Evolutionary conservation across 2,329 filamentous ascomycete species (phyloP), one percentile per base, ranked within the genome.

Genomic region (Emericellopsis cladophorae): DNA sequence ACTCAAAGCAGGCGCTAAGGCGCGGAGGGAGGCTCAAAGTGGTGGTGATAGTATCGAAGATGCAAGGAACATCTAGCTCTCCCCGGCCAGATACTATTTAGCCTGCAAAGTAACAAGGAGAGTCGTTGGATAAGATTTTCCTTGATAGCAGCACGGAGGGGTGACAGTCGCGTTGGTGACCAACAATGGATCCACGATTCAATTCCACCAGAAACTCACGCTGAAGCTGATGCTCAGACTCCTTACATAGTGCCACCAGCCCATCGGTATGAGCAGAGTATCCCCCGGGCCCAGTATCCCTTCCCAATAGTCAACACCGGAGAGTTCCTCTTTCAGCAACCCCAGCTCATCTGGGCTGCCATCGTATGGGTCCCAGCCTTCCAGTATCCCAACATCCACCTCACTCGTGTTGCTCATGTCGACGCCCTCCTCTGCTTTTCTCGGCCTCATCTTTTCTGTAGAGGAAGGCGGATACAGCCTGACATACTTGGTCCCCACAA

Each of bases 191-290:
- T 33, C 40, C 14, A 33, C 46, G 21, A 40, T 14, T 58, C 42
- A 74, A 48, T 84, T 83, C 84, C 86, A 98, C 92, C 92, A 98
- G 55, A 95, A 96, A 55, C 88, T 95, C 11, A 96, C 88, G 49
- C 89, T 95, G 54, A 94, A 89, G 54, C 90, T 95, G 16, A 85
- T 76, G 42, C 78, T 87, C 52, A 96, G 56, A 39, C 87, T 87
- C 44, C 84, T 72, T 4, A 96, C 85, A 59, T 95, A 96, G 66
- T 98, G 92, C 92, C 92, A 98, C 90, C 92, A 98, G 1, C 90
- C 92, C 5, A 86, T 72, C 0, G 92, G 92, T 40, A 98, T 85
- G 56, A 95, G 92, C 40, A 98, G 57, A 47, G 79, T 83, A 40
- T 98, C 88, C 0, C 90, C 92, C 1, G 84, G 81, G 24, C 72